Percentiles rank a stretch among this genome's conserved stretches.
These are phyloP conservation scores for Alternaria gaisen DNA, from an alignment of 2,329 filamentous ascomycete species.

Conservation along the genomic window DNA sequence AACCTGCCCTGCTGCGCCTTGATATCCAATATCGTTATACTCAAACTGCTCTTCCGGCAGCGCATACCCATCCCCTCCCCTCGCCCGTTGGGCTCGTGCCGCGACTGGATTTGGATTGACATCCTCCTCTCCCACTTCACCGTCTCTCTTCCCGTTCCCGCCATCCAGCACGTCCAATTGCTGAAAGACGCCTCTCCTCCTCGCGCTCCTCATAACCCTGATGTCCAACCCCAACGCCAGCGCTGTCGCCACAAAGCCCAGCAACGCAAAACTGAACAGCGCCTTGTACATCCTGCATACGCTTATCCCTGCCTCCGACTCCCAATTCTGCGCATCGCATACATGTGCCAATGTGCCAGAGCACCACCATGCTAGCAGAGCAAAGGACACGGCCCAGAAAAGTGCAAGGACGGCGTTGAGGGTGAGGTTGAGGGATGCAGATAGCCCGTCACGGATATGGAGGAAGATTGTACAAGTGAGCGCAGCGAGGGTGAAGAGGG, in stretches of 20 bases:
- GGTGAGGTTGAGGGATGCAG: constrained; percentile 60
- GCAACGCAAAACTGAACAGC: constrained; percentile 64
- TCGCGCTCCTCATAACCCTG: constrained; percentile 53
- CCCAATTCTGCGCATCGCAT: constrained; percentile 63
- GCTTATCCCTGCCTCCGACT: constrained; percentile 62
- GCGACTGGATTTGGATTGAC: constrained; percentile 37
- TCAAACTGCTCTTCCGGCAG: constrained; percentile 55
- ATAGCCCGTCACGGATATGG: constrained; percentile 62
- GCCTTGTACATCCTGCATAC: constrained; percentile 68
- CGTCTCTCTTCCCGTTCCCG: constrained; percentile 34
- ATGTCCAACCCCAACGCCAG: constrained; percentile 61
- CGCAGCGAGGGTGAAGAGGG: constrained; percentile 62
- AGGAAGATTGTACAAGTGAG: constrained; percentile 58
- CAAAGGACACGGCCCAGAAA: constrained; percentile 63
- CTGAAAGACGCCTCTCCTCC: constrained; percentile 58
- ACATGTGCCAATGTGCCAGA: constrained; percentile 61
- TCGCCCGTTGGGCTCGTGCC: constrained; percentile 15
- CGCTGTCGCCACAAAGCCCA: constrained; percentile 59
- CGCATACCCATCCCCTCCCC: constrained; percentile 49
- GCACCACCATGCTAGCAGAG: constrained; percentile 63
- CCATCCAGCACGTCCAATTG: constrained; percentile 55
- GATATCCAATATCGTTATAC: constrained; percentile 55
- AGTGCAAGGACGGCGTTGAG: constrained; percentile 60
- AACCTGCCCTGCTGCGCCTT: constrained; percentile 41
- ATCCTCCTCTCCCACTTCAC: constrained; percentile 16